A percentile compares a stretch with the other conserved stretches of the same genome.
Evolutionary conservation across 2,329 filamentous ascomycete species (phyloP).

Genomic region (Thelonectria olida): DNA sequence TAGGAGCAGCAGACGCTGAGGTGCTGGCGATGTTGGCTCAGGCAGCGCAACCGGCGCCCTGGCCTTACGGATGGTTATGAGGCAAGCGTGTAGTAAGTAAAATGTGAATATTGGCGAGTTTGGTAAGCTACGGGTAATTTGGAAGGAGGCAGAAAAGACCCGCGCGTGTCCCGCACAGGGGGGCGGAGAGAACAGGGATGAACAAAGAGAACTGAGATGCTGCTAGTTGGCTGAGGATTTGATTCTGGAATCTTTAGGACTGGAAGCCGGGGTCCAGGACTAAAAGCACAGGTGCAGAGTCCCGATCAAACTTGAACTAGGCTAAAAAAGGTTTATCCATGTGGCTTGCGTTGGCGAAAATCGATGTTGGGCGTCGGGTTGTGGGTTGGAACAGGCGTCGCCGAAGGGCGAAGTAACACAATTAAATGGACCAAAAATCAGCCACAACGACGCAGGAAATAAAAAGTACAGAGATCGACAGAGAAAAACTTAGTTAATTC

Average conservation of each 20-base stretch:
- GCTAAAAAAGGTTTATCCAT: constrained; percentile 24
- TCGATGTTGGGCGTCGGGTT: too few relatives aligned
- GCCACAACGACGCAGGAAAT: too few relatives aligned
- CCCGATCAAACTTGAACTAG: constrained; percentile 30
- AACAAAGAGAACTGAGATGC: constrained; percentile 27
- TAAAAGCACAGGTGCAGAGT: constrained; percentile 35
- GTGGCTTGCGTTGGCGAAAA: too few relatives aligned
- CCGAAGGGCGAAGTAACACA: too few relatives aligned
- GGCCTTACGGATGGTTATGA: constrained; percentile 29
- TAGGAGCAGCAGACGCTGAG: constrained; percentile 32
- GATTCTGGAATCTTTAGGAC: constrained; percentile 38
- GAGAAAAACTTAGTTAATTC: too few relatives aligned
- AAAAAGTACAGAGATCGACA: too few relatives aligned
- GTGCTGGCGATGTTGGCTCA: constrained; percentile 40
- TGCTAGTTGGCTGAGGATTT: constrained; percentile 41
- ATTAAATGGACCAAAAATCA: too few relatives aligned
- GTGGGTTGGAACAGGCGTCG: too few relatives aligned
- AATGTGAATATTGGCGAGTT: background rate
- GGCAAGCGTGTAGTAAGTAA: constrained; percentile 16
- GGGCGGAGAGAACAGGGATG: constrained; percentile 36
- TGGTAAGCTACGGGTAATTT: background rate
- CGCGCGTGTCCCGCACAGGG: constrained; percentile 5
- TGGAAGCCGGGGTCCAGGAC: constrained; percentile 25
- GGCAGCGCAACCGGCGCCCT: constrained; percentile 38
- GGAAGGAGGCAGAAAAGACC: constrained; percentile 14